Base-by-base conservation (phyloP, 2,329 filamentous ascomycete species). In the Penicillium sp. region DNA sequence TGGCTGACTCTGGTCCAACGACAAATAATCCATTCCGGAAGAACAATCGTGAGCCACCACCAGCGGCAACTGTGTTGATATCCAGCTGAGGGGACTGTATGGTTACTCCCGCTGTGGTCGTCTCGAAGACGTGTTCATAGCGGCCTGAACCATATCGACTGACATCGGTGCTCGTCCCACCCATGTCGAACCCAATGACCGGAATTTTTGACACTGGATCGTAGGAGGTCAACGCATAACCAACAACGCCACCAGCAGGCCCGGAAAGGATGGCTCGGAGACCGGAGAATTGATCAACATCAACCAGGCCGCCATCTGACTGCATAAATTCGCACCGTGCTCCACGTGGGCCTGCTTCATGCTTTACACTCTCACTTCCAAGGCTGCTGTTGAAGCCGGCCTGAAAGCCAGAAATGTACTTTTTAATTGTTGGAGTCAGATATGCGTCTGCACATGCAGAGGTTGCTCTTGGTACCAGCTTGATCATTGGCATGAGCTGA, bases 291-390 rank as follows among this genome's bases (percentile, higher is more conserved):
- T 73, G 59, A 33, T 61, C 55, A 9, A 71, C 63, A 46, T 70
- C 64, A 2, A 81, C 78, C 3, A 83, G 66, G 2, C 80, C 80
- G 27, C 88, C 88, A 54, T 94, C 88, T 8, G 85, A 90, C 66
- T 95, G 89, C 90, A 95, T 95, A 58, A 96, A 95, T 64, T 95
- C 90, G 70, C 89, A 95, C 48, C 89, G 77, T 2, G 88, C 85
- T 4, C 85, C 86, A 58, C 79, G 85, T 4, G 74, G 68, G 0
- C 84, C 85, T 27, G 73, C 68, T 51, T 84, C 79, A 12, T 80
- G 73, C 66, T 85, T 83, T 4, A 93, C 85, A 51, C 83, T 88
- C 58, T 84, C 81, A 0, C 82, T 84, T 2, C 89, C 89, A 0
- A 96, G 73, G 0, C 88, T 87, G 8, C 90, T 89, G 49, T 82